Percentiles rank a stretch among this genome's conserved stretches.
These are phyloP conservation scores for Aphanomyces euteiches DNA, from an alignment of 352 stramenopile genomes.

Conservation along the genomic window DNA sequence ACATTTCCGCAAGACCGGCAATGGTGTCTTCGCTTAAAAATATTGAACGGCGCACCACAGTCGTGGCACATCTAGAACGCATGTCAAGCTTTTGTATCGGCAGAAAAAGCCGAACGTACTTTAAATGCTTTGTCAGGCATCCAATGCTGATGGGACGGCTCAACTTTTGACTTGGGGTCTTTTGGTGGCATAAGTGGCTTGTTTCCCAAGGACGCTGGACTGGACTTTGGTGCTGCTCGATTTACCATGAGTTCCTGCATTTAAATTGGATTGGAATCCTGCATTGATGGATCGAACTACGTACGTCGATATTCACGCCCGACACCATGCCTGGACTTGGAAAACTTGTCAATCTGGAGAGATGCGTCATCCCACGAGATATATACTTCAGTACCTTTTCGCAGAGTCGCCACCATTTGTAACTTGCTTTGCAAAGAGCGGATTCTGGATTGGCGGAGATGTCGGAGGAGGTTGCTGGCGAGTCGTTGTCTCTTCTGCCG, in stretches of 20 bases:
- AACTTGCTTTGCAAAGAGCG: conserved; percentile 9
- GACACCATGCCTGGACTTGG: conserved; percentile 9
- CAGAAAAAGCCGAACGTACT: conserved; percentile 33
- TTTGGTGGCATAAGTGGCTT: not conserved
- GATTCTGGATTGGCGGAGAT: not conserved
- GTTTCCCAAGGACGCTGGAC: too few relatives aligned
- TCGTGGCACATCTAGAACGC: conserved; percentile 69
- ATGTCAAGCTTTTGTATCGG: not conserved
- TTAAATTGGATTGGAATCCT: too few relatives aligned
- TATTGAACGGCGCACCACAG: conserved; percentile 69
- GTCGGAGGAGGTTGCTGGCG: not conserved
- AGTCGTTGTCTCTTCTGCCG: not conserved
- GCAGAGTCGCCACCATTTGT: not conserved
- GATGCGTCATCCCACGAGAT: not conserved
- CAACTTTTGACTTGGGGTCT: not conserved
- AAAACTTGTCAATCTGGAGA: conserved; percentile 15
- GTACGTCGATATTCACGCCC: not conserved
- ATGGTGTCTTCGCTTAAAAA: conserved; percentile 81
- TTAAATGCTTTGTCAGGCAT: conserved; percentile 85
- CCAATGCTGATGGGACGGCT: conserved; percentile 54
- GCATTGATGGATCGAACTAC: not conserved
- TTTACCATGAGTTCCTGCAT: too few relatives aligned
- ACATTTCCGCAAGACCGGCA: conserved; percentile 83
- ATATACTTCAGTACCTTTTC: not conserved
- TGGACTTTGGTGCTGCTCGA: too few relatives aligned